Evolutionary conservation across 176 grass and related monocot species (phyloP).

Genomic region (Rhipidocladum racemiflorum): DNA sequence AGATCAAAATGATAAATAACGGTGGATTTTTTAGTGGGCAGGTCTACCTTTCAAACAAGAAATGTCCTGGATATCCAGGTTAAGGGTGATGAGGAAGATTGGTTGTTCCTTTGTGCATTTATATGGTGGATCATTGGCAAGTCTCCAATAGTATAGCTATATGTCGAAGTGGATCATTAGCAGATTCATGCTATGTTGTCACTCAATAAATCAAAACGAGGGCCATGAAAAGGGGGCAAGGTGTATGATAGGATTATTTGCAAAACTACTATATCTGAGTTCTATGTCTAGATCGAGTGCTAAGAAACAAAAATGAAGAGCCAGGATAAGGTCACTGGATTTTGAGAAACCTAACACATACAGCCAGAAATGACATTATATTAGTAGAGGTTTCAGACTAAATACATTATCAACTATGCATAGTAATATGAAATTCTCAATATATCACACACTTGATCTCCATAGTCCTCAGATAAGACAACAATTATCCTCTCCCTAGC

Average conservation of each 20-base stretch:
- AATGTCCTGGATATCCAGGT: not conserved
- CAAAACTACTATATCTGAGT: not conserved
- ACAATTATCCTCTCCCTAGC: not conserved
- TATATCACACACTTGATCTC: not conserved
- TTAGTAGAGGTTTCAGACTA: not conserved
- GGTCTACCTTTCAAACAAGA: not conserved
- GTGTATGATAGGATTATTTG: not conserved
- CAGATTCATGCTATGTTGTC: not conserved
- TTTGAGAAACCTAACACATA: not conserved
- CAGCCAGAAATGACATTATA: not conserved
- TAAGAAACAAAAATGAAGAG: not conserved
- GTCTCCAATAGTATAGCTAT: not conserved
- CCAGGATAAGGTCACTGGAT: not conserved
- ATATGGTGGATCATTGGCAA: not conserved
- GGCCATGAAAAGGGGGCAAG: not conserved
- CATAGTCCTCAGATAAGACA: not conserved
- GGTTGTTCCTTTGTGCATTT: not conserved
- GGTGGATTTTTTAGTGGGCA: no score
- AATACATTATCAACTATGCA: not conserved
- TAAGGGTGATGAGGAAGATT: not conserved
- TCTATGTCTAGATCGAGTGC: not conserved
- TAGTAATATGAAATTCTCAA: not conserved
- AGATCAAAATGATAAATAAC: constrained; percentile 70
- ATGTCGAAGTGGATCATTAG: not conserved
- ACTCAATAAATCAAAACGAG: not conserved